phyloP scores from a whole-genome alignment of 2,329 filamentous ascomycete species.

The Incumbomyces delicatus region DNA sequence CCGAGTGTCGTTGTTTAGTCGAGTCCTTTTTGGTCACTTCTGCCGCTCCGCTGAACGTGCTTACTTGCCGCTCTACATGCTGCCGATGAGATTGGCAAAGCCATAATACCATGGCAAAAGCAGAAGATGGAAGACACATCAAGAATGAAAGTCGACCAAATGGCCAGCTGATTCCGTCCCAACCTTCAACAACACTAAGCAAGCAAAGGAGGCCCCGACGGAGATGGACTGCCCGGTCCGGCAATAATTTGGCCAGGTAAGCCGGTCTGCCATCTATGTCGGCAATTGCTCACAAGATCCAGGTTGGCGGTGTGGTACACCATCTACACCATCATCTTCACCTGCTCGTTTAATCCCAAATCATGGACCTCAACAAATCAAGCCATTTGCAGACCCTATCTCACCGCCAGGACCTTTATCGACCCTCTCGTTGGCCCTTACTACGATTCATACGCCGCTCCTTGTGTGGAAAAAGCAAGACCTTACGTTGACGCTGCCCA shows the following conservation, averaged over 20 bases:
- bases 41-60: too few species aligned
- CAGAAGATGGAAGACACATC: constrained; percentile 12
- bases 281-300: constrained; percentile 1
- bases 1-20: too few species aligned
- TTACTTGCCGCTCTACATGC: too few species aligned
- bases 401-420: constrained; percentile 55
- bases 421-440: constrained; percentile 73
- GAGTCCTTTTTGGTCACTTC: too few species aligned
- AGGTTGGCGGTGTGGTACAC: constrained; percentile 80
- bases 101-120: constrained; percentile 11
- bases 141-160: constrained; percentile 6
- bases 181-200: background rate
- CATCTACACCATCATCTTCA: constrained; percentile 69
- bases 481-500: constrained; percentile 59
- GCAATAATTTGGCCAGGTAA: constrained; percentile 49
- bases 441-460: constrained; percentile 73
- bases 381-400: constrained; percentile 71
- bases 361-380: constrained; percentile 62
- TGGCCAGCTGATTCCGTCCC: background rate
- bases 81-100: background rate
- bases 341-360: constrained; percentile 63
- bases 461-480: constrained; percentile 65
- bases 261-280: constrained; percentile 9
- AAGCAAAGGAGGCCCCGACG: constrained; percentile 6
- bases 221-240: constrained; percentile 17